Evolutionary conservation across 495 filamentous ascomycete species (phyloP), one percentile per base, ranked within the genome.

Genomic region (Talaromyces proteolyticus): DNA sequence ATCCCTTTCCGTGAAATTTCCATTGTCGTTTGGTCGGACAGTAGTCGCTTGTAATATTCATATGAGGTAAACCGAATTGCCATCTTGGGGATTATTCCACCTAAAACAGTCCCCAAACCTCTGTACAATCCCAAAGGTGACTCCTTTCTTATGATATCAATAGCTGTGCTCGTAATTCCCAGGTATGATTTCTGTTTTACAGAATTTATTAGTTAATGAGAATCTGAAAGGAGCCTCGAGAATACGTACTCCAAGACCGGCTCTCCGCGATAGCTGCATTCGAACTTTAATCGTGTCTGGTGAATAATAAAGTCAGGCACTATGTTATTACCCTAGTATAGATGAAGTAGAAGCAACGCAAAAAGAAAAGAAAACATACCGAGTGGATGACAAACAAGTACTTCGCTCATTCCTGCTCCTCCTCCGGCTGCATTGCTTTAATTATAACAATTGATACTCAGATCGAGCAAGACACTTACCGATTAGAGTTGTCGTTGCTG

Each of bases 1-100:
- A 88, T 95, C 17, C 75, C 78, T 55, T 85, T 77, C 46, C 88
- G 86, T 49, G 77, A 80, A 29, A 97, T 77, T 23, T 63, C 53
- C 14, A 86, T 84, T 6, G 86, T 89, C 51, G 85, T 64, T 57
- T 82, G 73, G 68, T 87, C 73, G 24, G 87, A 85, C 2, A 96
- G 74, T 57, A 86, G 45, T 61, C 85, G 79, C 78, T 96, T 98
- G 67, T 96, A 98, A 55, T 79, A 81, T 70, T 97, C 93, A 66
- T 96, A 98, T 54, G 87, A 92, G 24, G 93, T 96, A 73, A 98
- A 98, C 14, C 93, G 89, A 60, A 97, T 97, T 49, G 93, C 93
- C 93, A 98, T 98, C 73, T 98, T 98, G 17, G 93, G 93, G 24
- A 98, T 85, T 66, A 98, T 98, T 51, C 93, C 93, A 18, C 92